A percentile compares a stretch with the other conserved stretches of the same genome.
Conservation (phyloP, 768 basidiomycete species). For the Tubosaeta sp. region DNA sequence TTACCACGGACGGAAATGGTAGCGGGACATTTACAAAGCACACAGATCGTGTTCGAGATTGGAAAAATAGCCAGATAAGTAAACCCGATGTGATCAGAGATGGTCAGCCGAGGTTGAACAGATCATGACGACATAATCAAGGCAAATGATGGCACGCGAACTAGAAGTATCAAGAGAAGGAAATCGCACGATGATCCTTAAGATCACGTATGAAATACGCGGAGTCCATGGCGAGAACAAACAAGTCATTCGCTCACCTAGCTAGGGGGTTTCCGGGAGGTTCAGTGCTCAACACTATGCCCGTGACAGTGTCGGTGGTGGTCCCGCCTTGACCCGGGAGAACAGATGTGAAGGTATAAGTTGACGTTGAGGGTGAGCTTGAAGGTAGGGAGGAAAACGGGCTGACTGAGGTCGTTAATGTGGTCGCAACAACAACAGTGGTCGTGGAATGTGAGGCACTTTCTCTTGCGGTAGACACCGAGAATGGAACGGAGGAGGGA, state of each 20-base stretch:
- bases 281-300: constrained; percentile 22
- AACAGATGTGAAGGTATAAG: constrained; percentile 16
- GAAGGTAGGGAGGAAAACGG: not conserved
- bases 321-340: constrained; percentile 12
- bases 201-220: constrained; percentile 4
- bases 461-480: not conserved
- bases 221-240: not conserved
- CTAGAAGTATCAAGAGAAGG: not conserved
- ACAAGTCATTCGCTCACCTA: constrained; percentile 14
- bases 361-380: constrained; percentile 12
- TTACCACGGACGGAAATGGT: constrained; percentile 3
- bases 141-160: constrained; percentile 1
- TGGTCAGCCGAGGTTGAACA: constrained; percentile 13
- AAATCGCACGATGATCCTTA: constrained; percentile 7
- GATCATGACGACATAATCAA: constrained; percentile 15
- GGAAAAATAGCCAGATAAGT: constrained; percentile 7
- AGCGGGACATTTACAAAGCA: constrained; percentile 1
- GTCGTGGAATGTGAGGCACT: constrained; percentile 2
- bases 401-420: constrained; percentile 8
- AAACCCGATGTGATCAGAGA: constrained; percentile 10
- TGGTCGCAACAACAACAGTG: constrained; percentile 12
- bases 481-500: not conserved
- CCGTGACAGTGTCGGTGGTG: constrained; percentile 17
- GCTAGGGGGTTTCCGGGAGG: not conserved
- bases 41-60: constrained; percentile 5